phyloP scores from a whole-genome alignment of 768 basidiomycete species.

The Cystoderma amianthinum region DNA sequence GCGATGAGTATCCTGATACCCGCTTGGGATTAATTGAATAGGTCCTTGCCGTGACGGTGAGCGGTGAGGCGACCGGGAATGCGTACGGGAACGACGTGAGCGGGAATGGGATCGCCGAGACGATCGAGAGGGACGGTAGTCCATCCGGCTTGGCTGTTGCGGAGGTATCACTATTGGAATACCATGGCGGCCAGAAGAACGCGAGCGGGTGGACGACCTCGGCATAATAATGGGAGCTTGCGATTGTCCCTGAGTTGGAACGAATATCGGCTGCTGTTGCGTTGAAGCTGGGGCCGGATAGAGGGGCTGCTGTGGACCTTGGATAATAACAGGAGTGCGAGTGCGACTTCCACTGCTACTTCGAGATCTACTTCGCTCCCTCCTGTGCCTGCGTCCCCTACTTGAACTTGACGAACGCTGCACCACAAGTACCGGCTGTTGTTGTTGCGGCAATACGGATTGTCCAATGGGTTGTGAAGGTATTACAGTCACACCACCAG shows the following conservation, averaged over 20 bases:
- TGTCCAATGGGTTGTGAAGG: conserved; percentile 10
- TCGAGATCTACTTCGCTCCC: conserved; percentile 3
- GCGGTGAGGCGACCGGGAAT: conserved; percentile 7
- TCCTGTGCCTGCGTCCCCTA: conserved; percentile 3
- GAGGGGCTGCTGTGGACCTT: neutral
- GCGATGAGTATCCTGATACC: too few relatives aligned
- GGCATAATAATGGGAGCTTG: conserved; percentile 1
- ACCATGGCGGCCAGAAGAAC: conserved; percentile 8
- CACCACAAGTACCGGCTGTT: conserved; percentile 8
- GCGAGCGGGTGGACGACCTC: conserved; percentile 6
- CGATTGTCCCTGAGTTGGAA: neutral
- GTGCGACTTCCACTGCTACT: conserved; percentile 5
- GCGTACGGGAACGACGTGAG: conserved; percentile 7
- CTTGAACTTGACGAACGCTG: neutral
- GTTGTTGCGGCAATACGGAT: conserved; percentile 5
- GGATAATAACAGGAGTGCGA: conserved; percentile 8
- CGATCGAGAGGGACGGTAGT: neutral
- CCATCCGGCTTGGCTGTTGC: neutral
- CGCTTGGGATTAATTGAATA: conserved; percentile 4
- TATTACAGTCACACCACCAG: conserved; percentile 7
- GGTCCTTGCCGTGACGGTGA: too few relatives aligned
- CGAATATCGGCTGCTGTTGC: neutral
- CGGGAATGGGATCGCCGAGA: neutral
- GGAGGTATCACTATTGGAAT: conserved; percentile 1
- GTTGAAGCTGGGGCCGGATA: neutral